Percentiles rank a stretch among this genome's conserved stretches.
Evolutionary conservation across 805 yeast species (phyloP).

Genomic region (Jamesozyma rosinii): DNA sequence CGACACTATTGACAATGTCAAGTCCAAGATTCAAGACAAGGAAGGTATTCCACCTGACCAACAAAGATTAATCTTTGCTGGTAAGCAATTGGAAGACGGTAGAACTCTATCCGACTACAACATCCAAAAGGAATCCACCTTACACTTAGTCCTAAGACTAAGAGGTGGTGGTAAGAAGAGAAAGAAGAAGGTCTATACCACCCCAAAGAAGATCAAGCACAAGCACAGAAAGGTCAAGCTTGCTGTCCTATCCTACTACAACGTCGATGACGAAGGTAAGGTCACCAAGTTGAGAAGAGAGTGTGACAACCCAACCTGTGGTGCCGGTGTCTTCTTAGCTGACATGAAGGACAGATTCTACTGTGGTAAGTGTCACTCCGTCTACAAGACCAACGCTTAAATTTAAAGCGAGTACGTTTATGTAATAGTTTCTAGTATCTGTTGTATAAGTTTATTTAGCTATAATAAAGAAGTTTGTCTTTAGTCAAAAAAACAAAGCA

Average conservation of each 20-base stretch:
- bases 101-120: conserved; percentile 95
- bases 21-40: conserved; percentile 92
- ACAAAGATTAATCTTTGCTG: conserved; percentile 94
- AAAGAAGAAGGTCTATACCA: conserved; percentile 99
- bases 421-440: too few relatives aligned
- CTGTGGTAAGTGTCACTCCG: conserved; percentile 99
- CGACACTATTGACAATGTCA: conserved; percentile 94
- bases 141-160: conserved; percentile 92
- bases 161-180: conserved; percentile 99
- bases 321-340: conserved; percentile 99
- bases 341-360: conserved; percentile 97
- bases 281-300: conserved; percentile 98
- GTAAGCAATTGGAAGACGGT: conserved; percentile 94
- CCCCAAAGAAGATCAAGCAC: conserved; percentile 99
- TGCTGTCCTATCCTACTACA: conserved; percentile 98
- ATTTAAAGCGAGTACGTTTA: too few relatives aligned
- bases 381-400: conserved; percentile 50
- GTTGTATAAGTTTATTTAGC: too few relatives aligned
- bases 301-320: conserved; percentile 90
- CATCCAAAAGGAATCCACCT: conserved; percentile 95
- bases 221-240: conserved; percentile 98
- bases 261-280: conserved; percentile 97
- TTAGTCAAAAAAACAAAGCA: too few relatives aligned
- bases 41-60: conserved; percentile 98
- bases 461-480: too few relatives aligned